Conservation (phyloP, 2,329 filamentous ascomycete species). For the Aureobasidium vineae region DNA sequence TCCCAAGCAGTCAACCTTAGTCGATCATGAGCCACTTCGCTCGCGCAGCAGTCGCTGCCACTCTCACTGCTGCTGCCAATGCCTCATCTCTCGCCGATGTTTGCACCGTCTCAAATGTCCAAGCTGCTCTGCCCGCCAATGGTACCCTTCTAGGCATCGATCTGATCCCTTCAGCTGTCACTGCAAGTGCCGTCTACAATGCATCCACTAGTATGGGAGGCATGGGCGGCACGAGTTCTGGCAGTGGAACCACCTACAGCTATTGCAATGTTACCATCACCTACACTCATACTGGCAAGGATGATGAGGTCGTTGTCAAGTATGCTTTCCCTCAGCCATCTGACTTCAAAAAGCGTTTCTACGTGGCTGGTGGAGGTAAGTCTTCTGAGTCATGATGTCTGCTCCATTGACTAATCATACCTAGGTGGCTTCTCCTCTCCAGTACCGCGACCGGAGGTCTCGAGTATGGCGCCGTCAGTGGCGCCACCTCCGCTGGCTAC, state of each 20-base stretch:
- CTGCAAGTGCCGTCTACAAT: slow-evolving; percentile 40
- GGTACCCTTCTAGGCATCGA: slow-evolving; percentile 33
- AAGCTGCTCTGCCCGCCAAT: slow-evolving; percentile 27
- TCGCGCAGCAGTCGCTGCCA: slow-evolving; percentile 12
- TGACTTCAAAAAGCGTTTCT: slow-evolving; percentile 48
- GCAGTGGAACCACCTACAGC: slow-evolving; percentile 32
- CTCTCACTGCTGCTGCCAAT: neutral
- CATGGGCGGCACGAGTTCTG: neutral
- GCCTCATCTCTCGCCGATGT: slow-evolving; percentile 28
- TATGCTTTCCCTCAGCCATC: slow-evolving; percentile 47
- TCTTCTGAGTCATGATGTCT: neutral
- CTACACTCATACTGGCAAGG: slow-evolving; percentile 46
- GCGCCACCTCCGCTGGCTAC: slow-evolving; percentile 53
- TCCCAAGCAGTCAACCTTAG: neutral
- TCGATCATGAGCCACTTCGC: slow-evolving; percentile 4
- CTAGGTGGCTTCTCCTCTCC: slow-evolving; percentile 46
- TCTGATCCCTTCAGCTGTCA: slow-evolving; percentile 44
- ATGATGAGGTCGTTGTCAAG: slow-evolving; percentile 39
- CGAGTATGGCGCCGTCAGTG: slow-evolving; percentile 48
- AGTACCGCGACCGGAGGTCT: slow-evolving; percentile 42
- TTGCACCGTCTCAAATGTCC: slow-evolving; percentile 29
- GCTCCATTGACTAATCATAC: neutral
- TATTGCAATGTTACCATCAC: slow-evolving; percentile 31
- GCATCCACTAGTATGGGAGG: slow-evolving; percentile 1
- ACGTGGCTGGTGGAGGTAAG: slow-evolving; percentile 37